phyloP scores from a whole-genome alignment of 1,284 basidiomycete genomes.

The Flammula alnicola region DNA sequence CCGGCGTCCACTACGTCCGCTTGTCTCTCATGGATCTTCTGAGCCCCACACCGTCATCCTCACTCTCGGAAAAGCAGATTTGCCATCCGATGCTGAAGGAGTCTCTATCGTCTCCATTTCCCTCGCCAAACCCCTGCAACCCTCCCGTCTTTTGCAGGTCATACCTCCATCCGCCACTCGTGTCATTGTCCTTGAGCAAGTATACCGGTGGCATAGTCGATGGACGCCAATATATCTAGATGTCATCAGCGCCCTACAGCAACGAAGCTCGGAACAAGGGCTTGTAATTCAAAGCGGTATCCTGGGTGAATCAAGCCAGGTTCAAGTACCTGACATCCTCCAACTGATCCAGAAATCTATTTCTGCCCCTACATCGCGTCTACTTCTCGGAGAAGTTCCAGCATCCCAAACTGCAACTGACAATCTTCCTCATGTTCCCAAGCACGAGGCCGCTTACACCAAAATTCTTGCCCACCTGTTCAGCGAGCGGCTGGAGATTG shows the following conservation, averaged over 20 bases:
- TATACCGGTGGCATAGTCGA: conserved; percentile 77
- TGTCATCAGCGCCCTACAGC: conserved; percentile 75
- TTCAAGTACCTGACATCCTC: conserved; percentile 50
- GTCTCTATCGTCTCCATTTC: conserved; percentile 73
- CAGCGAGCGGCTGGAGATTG: conserved; percentile 80
- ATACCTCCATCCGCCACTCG: conserved; percentile 71
- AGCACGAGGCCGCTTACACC: conserved; percentile 92
- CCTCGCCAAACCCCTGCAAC: conserved; percentile 77
- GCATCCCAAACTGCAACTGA: conserved; percentile 25
- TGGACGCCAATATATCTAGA: conserved; percentile 92
- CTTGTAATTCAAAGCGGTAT: conserved; percentile 65
- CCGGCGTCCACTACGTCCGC: conserved; percentile 63
- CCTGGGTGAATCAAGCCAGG: conserved; percentile 53
- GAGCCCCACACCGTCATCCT: conserved; percentile 73
- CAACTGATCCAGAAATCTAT: conserved; percentile 51
- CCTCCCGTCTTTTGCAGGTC: conserved; percentile 63
- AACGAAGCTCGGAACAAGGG: conserved; percentile 51
- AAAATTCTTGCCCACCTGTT: conserved; percentile 88
- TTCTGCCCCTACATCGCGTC: conserved; percentile 41
- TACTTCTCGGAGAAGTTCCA: conserved; percentile 48
- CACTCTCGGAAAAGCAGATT: conserved; percentile 64
- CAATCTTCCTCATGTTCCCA: conserved; percentile 68
- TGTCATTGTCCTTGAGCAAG: conserved; percentile 87
- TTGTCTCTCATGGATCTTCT: conserved; percentile 47
- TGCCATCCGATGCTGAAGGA: conserved; percentile 52